Percentiles rank a stretch among this genome's conserved stretches.
phyloP scores from a whole-genome alignment of 441 rosid genomes.

The Breynia disticha region DNA sequence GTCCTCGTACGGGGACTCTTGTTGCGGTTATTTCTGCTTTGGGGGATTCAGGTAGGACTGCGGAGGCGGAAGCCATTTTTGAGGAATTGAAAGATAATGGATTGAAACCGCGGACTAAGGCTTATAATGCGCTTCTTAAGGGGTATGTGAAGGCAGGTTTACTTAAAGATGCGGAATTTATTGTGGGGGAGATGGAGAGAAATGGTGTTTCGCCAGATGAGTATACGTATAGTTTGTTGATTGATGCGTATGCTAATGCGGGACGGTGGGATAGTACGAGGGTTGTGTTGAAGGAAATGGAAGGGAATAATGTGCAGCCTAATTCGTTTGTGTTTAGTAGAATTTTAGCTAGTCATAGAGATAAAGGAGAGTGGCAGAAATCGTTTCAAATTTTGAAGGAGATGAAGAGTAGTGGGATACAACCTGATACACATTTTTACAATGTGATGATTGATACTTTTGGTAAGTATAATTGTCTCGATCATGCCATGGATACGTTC shows the following conservation, averaged over 20 bases:
- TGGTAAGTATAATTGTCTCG: conserved; percentile 85
- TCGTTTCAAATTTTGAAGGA: conserved; percentile 86
- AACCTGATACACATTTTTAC: conserved; percentile 78
- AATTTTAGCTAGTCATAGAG: conserved; percentile 72
- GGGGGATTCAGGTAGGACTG: conserved; percentile 53
- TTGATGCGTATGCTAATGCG: conserved; percentile 83
- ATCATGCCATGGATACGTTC: conserved; percentile 80
- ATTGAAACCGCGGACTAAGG: conserved; percentile 60
- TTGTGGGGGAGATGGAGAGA: conserved; percentile 88
- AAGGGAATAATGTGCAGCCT: conserved; percentile 60
- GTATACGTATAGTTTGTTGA: conserved; percentile 69
- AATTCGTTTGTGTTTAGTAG: conserved; percentile 75
- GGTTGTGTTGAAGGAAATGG: conserved; percentile 91
- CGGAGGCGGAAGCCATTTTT: conserved; percentile 89
- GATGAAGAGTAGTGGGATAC: conserved; percentile 75
- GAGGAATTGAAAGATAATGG: conserved; percentile 85
- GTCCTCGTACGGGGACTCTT: conserved; percentile 48
- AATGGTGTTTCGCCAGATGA: conserved; percentile 80
- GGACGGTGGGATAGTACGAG: conserved; percentile 97
- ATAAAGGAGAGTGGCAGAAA: conserved; percentile 93
- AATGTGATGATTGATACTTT: conserved; percentile 94
- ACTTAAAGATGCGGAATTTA: conserved; percentile 63
- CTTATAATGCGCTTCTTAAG: conserved; percentile 80
- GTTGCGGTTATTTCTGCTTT: conserved; percentile 56
- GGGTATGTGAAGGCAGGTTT: conserved; percentile 75